These are phyloP conservation scores for Boletus insuetus DNA, from an alignment of 768 basidiomycete genomes.

Conservation along the genomic window DNA sequence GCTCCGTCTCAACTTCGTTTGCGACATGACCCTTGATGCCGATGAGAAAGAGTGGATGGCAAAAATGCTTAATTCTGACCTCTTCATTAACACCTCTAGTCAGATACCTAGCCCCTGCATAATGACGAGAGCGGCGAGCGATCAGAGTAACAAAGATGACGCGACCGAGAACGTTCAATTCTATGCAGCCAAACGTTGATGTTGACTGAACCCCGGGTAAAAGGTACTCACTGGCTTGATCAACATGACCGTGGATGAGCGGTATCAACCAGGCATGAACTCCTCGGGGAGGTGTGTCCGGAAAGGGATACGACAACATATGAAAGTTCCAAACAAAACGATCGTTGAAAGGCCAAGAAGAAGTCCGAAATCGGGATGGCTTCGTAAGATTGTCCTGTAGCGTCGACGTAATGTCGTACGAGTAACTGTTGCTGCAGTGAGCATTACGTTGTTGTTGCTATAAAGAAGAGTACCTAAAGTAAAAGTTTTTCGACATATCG, in stretches of 20 bases:
- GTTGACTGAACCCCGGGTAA: background rate
- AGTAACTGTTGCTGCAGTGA: slow-evolving; percentile 56
- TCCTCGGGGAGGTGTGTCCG: slow-evolving; percentile 36
- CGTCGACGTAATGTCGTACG: slow-evolving; percentile 96
- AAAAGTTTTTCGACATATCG: slow-evolving; percentile 98
- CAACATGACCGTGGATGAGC: slow-evolving; percentile 92
- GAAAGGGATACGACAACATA: slow-evolving; percentile 72
- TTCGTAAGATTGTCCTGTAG: slow-evolving; percentile 87
- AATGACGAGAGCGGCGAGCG: slow-evolving; percentile 90
- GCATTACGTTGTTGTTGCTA: background rate
- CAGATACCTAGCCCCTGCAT: slow-evolving; percentile 91
- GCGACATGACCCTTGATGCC: slow-evolving; percentile 84
- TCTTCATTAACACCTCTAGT: slow-evolving; percentile 94
- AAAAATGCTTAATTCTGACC: slow-evolving; percentile 37
- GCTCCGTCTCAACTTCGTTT: slow-evolving; percentile 98
- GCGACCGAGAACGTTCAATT: slow-evolving; percentile 85
- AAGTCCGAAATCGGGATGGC: slow-evolving; percentile 40
- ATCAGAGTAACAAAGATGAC: slow-evolving; percentile 94
- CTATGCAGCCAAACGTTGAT: slow-evolving; percentile 38
- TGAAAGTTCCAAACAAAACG: slow-evolving; percentile 95
- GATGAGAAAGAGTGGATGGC: background rate
- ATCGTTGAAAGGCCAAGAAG: slow-evolving; percentile 73
- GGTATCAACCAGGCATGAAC: slow-evolving; percentile 85
- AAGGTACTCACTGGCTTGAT: slow-evolving; percentile 87
- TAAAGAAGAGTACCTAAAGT: slow-evolving; percentile 69